Evolutionary conservation across 202 grass and related monocot genomes (phyloP), one percentile per base, ranked within the genome.

Genomic region (Brachypodium distachyon): DNA sequence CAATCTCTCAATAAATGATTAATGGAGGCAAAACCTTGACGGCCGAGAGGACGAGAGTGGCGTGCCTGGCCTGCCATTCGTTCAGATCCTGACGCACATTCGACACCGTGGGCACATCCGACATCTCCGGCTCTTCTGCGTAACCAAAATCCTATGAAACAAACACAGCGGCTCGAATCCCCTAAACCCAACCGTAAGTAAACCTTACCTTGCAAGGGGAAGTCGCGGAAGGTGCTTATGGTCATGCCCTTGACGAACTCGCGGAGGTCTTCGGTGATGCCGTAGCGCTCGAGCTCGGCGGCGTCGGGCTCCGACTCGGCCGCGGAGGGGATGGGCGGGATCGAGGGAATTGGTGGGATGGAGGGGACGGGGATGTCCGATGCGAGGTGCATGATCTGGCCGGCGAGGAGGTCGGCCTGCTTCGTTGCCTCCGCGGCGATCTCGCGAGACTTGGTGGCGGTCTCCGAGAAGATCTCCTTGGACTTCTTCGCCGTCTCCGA

Each of bases 61-160:
- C 96, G 87, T 98, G 96, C 64, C 73, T 95, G 38, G 96, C 77
- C 89, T 95, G 96, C 96, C 96, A 98, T 81, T 98, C 87, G 27
- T 90, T 95, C 88, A 98, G 91, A 84, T 98, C 96, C 80, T 98
- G 96, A 66, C 96, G 90, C 68, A 98, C 91, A 82, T 98, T 98
- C 77, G 91, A 95, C 52, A 95, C 87, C 5, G 91, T 92, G 8
- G 89, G 89, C 54, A 92, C 89, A 75, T 94, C 83, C 1, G 89
- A 77, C 55, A 83, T 81, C 83, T 90, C 89, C 22, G 89, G 89
- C 76, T 96, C 87, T 87, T 98, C 95, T 98, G 83, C 40, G 22
- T 9, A 13, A 76, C 61, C 25, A 49, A 81, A 23, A 67, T 34
- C 46, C 18, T 22, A 57, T 72, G 32, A 88, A 64, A 72, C 1